Base-by-base conservation (phyloP, 2,329 filamentous ascomycete genomes). In the Alternaria alternata region DNA sequence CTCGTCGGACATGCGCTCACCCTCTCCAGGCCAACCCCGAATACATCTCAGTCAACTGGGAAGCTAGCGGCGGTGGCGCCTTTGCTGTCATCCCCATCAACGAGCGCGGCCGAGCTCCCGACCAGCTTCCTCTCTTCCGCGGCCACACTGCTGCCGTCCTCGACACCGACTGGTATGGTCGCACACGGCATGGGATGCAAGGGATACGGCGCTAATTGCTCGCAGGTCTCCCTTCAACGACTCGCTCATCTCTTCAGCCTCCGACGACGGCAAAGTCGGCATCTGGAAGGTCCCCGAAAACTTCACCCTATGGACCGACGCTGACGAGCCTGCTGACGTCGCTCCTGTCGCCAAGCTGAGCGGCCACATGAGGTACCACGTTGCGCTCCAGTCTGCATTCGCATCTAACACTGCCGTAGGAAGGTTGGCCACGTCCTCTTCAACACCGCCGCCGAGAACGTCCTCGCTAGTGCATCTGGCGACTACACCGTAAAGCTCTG, bases 351-450 rank as follows among this genome's bases (percentile, higher is more conserved):
- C 88, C 74, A 96, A 91, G 83, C 85, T 99, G 65, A 86, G 87
- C 51, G 95, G 94, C 11, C 95, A 99, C 79, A 89, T 93, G 69
- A 91, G 92, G 91, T 94, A 81, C 61, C 85, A 39, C 12, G 53
- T 16, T 22, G 32, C 47, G 24, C 30, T 12, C 30, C 18, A 11
- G 11, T 51, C 22, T 12, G 14, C 38, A 36, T 32, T 12, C 20
- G 22, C 30, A 51, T 41, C 71, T 77, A 63, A 76, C 42, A 38
- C 22, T 24, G 4, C 4, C 24, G 62, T 78, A 96, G 94, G 81
- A 99, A 99, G 82, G 93, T 99, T 66, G 95, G 95, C 63, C 95
- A 99, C 80, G 94, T 99, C 68, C 88, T 97, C 55, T 99, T 98
- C 86, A 98, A 99, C 83, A 94, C 95, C 52, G 89, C 94, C 42